phyloP scores from a whole-genome alignment of 345 rosid genomes.

The Camelina neglecta region DNA sequence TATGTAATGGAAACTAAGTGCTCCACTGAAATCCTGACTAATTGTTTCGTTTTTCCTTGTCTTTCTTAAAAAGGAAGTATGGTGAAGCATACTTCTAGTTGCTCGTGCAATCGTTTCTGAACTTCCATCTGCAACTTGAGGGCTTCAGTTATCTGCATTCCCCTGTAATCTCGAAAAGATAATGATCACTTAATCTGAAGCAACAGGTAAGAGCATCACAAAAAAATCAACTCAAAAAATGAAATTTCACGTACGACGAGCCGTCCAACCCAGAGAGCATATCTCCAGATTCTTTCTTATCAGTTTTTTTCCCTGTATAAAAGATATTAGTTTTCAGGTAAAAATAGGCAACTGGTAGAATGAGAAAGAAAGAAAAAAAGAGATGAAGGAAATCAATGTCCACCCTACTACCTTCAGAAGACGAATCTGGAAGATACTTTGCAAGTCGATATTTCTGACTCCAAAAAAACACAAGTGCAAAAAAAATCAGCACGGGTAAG shows the following conservation, averaged over 20 bases:
- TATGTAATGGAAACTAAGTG: not conserved
- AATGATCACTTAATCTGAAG: constrained; percentile 28
- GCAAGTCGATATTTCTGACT: constrained; percentile 95
- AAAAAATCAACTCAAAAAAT: constrained; percentile 18
- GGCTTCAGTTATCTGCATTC: constrained; percentile 99
- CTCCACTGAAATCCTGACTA: not conserved
- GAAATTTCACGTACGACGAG: constrained; percentile 73
- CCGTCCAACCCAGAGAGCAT: constrained; percentile 84
- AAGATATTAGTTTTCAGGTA: constrained; percentile 18
- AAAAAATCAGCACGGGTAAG: not conserved
- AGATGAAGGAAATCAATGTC: constrained; percentile 25
- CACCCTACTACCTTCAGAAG: constrained; percentile 84
- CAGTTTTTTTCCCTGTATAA: constrained; percentile 78
- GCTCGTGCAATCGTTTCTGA: constrained; percentile 95
- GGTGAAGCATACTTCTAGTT: constrained; percentile 80
- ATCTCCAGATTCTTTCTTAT: constrained; percentile 92
- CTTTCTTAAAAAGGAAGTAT: constrained; percentile 16
- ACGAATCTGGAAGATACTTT: constrained; percentile 90
- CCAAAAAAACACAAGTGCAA: constrained; percentile 39
- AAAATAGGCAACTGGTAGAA: constrained; percentile 21
- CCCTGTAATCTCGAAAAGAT: constrained; percentile 56
- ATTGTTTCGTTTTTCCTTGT: not conserved
- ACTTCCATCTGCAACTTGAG: constrained; percentile 99
- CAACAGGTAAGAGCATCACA: constrained; percentile 23
- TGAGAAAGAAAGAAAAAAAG: not conserved